Percentiles rank a stretch among this genome's conserved stretches.
Conservation (phyloP, 768 basidiomycete species). For the Pulveroboletus sp. region DNA sequence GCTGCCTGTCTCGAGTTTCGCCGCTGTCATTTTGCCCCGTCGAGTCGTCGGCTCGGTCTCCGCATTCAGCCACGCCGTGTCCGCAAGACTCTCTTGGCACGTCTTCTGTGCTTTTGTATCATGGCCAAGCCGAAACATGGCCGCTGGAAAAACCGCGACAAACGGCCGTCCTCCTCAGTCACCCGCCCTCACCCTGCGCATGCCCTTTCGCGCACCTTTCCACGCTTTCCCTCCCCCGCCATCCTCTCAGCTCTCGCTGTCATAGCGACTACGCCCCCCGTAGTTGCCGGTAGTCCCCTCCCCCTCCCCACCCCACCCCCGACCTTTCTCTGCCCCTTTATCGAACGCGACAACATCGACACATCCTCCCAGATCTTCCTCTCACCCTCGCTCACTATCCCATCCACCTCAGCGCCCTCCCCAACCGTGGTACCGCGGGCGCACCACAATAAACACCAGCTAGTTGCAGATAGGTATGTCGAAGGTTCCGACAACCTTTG, state of each 20-base stretch:
- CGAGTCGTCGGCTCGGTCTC: constrained; percentile 10
- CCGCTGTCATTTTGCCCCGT: neutral
- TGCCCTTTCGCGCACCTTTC: constrained; percentile 16
- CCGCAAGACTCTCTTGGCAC: constrained; percentile 37
- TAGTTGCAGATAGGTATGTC: constrained; percentile 55
- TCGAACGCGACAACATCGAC: constrained; percentile 24
- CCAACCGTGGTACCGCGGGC: constrained; percentile 7
- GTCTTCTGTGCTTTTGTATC: constrained; percentile 34
- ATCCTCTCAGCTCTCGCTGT: constrained; percentile 57
- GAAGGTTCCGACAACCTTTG: constrained; percentile 54
- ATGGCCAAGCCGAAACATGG: constrained; percentile 56
- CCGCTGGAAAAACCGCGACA: constrained; percentile 26
- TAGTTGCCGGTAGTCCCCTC: constrained; percentile 47
- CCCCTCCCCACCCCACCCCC: constrained; percentile 39
- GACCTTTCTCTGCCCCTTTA: constrained; percentile 59
- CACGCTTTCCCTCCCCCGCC: constrained; percentile 44
- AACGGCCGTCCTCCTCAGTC: constrained; percentile 7
- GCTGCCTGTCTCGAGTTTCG: neutral
- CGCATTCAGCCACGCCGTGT: constrained; percentile 31
- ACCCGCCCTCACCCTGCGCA: constrained; percentile 3
- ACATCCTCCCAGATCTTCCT: neutral
- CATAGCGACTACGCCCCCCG: constrained; percentile 46
- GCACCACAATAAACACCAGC: neutral
- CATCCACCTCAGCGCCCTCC: constrained; percentile 11
- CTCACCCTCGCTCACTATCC: neutral